Conservation (phyloP, 495 filamentous ascomycete genomes). For the Lasiosphaeria hispida region DNA sequence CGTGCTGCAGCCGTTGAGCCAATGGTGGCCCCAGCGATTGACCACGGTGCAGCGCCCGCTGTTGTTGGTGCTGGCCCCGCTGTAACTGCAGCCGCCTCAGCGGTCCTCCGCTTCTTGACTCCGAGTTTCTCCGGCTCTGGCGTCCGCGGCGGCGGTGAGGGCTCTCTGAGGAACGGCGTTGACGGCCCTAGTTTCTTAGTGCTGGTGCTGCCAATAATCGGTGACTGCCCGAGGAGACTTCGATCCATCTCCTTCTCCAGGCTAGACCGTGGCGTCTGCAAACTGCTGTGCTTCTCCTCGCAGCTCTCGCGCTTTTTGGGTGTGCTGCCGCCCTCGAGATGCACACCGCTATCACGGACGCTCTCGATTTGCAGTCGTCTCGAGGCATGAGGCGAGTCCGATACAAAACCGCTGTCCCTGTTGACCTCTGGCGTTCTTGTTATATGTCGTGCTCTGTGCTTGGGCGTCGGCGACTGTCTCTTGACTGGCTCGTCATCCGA, state of each 20-base stretch:
- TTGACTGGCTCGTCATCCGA: constrained; percentile 34
- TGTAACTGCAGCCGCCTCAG: not conserved
- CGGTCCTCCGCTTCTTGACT: constrained; percentile 22
- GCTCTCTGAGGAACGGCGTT: constrained; percentile 29
- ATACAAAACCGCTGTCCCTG: constrained; percentile 49
- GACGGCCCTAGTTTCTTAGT: constrained; percentile 16
- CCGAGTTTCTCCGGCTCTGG: constrained; percentile 35
- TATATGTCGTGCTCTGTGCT: constrained; percentile 7
- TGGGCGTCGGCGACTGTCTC: not conserved
- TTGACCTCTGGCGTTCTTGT: constrained; percentile 32
- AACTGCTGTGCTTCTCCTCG: constrained; percentile 42
- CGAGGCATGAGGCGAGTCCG: constrained; percentile 41
- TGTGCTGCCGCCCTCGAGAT: constrained; percentile 31
- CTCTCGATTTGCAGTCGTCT: constrained; percentile 29
- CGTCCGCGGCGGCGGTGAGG: constrained; percentile 29
- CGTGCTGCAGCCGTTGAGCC: too few relatives aligned
- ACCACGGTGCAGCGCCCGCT: constrained; percentile 12
- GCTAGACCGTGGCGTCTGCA: constrained; percentile 15
- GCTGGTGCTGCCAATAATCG: constrained; percentile 13
- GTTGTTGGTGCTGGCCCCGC: constrained; percentile 7
- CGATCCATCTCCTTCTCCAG: constrained; percentile 12
- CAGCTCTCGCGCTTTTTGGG: constrained; percentile 14
- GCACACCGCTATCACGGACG: constrained; percentile 52
- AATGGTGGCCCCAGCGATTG: not conserved
- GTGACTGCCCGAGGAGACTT: constrained; percentile 16